These are phyloP conservation scores for Amniculicola lignicola DNA, from an alignment of 495 filamentous ascomycete species.

Conservation along the genomic window DNA sequence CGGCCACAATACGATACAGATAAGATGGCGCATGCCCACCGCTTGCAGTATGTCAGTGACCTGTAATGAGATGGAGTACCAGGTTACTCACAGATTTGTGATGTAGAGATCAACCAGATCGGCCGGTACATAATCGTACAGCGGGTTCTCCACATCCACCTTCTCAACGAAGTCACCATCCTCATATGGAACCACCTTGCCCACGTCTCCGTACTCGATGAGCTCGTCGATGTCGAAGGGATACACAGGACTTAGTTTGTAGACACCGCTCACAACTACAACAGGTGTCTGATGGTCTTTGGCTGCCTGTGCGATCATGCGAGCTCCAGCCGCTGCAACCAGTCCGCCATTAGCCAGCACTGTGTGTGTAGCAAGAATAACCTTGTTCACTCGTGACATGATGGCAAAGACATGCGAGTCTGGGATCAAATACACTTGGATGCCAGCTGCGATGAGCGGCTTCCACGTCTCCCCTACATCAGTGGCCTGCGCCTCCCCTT, in stretches of 20 bases:
- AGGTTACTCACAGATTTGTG: conserved; percentile 75
- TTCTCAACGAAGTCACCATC: conserved; percentile 71
- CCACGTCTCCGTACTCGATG: conserved; percentile 78
- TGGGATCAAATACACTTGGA: conserved; percentile 76
- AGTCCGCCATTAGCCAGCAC: conserved; percentile 84
- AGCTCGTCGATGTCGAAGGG: conserved; percentile 72
- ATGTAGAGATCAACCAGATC: conserved; percentile 85
- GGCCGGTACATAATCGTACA: conserved; percentile 78
- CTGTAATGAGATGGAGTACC: not conserved
- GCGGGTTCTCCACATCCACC: conserved; percentile 74
- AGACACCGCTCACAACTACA: conserved; percentile 78
- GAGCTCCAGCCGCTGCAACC: conserved; percentile 73
- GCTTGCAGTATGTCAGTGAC: conserved; percentile 12
- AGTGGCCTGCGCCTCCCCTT: conserved; percentile 45
- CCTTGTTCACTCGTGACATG: conserved; percentile 92
- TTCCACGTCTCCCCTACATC: conserved; percentile 62
- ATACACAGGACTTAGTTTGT: conserved; percentile 86
- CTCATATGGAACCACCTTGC: conserved; percentile 67
- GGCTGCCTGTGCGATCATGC: conserved; percentile 76
- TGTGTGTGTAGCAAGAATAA: conserved; percentile 79
- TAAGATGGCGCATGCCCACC: conserved; percentile 57
- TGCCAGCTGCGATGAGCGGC: conserved; percentile 68
- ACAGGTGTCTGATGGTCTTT: conserved; percentile 75
- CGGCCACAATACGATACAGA: conserved; percentile 73
- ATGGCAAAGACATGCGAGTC: conserved; percentile 83